Base-by-base conservation (phyloP, 2,329 filamentous ascomycete species). In the Penicillium olsonii region DNA sequence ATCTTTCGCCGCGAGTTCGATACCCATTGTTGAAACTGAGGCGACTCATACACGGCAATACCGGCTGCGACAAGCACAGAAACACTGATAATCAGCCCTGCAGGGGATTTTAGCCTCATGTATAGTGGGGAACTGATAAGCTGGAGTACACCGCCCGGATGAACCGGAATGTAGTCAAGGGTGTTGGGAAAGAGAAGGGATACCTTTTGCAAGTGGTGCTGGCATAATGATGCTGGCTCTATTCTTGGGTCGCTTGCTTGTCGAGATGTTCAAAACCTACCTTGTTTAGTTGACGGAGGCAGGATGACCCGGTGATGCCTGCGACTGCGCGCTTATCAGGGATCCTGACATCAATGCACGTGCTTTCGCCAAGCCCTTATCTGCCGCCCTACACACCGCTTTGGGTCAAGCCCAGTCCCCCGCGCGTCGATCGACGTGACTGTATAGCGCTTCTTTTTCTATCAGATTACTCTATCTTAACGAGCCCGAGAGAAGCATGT, bases 11-110 rank as follows among this genome's bases (percentile, higher is more conserved):
- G 79, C 47, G 81, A 82, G 48, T 80, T 76, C 48, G 83, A 76
- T 45, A 86, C 69, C 83, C 83, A 86, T 76, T 78, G 74, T 66
- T 81, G 76, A 50, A 86, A 75, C 62, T 85, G 79, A 1, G 83
- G 83, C 34, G 79, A 84, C 65, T 86, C 81, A 67, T 85, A 84
- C 38, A 84, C 78, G 44, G 83, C 83, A 42, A 85, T 77, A 11
- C 82, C 80, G 15, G 84, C 82, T 52, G 83, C 83, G 44, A 85
- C 78, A 48, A 85, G 72, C 34, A 85, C 75, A 37, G 80, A 80
- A 54, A 84, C 77, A 40, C 81, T 81, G 57, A 86, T 79, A 54
- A 87, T 81, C 56, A 85, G 76, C 63, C 83, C 83, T 85, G 45
- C 31, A 51, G 47, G 48, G 63, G 41, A 62, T 61, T 54, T 49